A percentile compares a stretch with the other conserved stretches of the same genome.
Conservation (phyloP, 2,329 filamentous ascomycete species). For the Hysterium pulicare region DNA sequence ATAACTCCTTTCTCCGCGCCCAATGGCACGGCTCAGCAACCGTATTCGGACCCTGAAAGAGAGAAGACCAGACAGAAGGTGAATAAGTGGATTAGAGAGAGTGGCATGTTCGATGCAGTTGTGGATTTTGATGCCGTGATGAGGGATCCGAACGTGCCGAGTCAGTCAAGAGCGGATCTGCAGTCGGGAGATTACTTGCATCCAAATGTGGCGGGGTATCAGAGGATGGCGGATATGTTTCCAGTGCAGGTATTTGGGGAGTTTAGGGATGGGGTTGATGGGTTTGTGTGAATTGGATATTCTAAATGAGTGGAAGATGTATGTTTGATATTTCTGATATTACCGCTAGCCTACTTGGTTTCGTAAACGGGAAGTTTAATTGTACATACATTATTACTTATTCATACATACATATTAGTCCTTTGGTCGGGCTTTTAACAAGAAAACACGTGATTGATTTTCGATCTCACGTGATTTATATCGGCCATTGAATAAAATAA, state of each 20-base stretch:
- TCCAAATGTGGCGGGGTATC: conserved; percentile 58
- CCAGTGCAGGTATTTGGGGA: conserved; percentile 52
- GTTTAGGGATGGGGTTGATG: conserved; percentile 20
- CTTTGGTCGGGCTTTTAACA: no score
- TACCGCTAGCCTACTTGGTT: no score
- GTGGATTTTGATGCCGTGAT: conserved; percentile 61
- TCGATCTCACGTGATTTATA: no score
- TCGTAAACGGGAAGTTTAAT: no score
- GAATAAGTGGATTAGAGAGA: conserved; percentile 59
- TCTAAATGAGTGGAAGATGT: no score
- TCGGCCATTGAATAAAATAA: no score
- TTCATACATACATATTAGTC: no score
- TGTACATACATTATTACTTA: no score
- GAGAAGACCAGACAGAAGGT: conserved; percentile 57
- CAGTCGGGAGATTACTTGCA: conserved; percentile 65
- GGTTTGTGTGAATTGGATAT: conserved; percentile 18
- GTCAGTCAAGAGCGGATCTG: conserved; percentile 50
- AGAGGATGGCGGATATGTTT: conserved; percentile 57
- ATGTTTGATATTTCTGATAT: no score
- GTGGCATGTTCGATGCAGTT: conserved; percentile 56
- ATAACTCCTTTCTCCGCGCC: conserved; percentile 61
- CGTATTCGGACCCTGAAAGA: conserved; percentile 53
- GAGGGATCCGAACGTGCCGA: conserved; percentile 48
- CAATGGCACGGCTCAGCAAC: conserved; percentile 41
- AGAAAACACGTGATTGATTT: no score